Evolutionary conservation across 352 stramenopile genomes (phyloP), one percentile per base, ranked within the genome.

Genomic region (Saprolegnia parasitica): DNA sequence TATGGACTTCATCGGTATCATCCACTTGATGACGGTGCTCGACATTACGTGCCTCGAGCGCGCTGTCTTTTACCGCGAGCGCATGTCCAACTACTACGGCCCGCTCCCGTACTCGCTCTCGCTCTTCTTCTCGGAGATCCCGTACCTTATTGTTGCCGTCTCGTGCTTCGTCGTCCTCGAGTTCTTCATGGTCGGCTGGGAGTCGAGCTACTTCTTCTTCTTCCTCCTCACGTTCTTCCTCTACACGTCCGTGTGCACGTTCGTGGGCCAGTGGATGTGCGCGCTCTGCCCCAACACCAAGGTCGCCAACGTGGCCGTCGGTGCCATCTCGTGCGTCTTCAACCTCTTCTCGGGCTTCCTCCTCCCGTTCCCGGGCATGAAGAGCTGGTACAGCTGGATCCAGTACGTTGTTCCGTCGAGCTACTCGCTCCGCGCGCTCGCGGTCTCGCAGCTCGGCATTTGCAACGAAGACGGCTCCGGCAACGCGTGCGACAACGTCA

Each of bases 261-360:
- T 86, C 58, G 65, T 87, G 11, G 83, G 83, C 0, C 83, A 91
- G 68, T 91, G 81, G 80, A 91, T 91, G 83, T 78, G 81, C 21
- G 83, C 76, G 23, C 66, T 90, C 64, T 88, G 76, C 74, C 83
- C 83, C 8, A 90, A 89, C 68, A 72, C 80, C 56, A 91, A 91
- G 78, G 83, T 91, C 61, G 83, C 81, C 21, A 91, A 89, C 61
- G 83, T 91, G 5, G 83, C 83, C 4, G 80, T 91, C 26, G 81
- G 83, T 39, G 83, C 83, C 0, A 24, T 91, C 0, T 91, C 83
- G 39, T 87, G 77, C 56, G 47, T 89, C 40, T 85, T 89, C 56
- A 91, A 89, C 73, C 49, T 71, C n/a, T 90, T 90, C 66, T 74
- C 72, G 3, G 81, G 81, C 5, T 89, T 78, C 68, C 23, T 89